Evolutionary conservation across 345 rosid species (phyloP), one percentile per base, ranked within the genome.

Genomic region (Excoecaria agallocha): DNA sequence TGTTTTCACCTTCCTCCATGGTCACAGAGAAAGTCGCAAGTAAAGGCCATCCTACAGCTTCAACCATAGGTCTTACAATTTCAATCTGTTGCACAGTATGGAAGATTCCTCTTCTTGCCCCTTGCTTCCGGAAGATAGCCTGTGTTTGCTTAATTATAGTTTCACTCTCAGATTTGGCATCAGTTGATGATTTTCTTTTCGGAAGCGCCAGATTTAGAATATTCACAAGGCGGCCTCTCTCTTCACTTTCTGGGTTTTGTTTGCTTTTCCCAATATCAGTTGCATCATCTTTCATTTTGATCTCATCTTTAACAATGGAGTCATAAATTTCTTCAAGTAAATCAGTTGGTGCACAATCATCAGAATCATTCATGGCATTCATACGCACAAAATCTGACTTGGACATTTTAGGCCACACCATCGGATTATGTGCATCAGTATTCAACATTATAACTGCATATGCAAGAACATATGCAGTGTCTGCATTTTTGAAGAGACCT

Each of bases 391-490:
- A 95, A 84, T 95, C 99, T 35, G 93, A 83, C 81, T 93, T 95
- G 17, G 98, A 88, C 99, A 95, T 95, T 84, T 95, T 93, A 80
- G 99, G 93, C 91, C 93, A 95, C 76, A 91, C 97, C 92, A 90
- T 85, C 55, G 96, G 96, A 71, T 93, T 93, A 82, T 95, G 99
- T 4, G 97, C 98, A 84, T 95, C 99, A 70, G 98, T 90, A 75
- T 95, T 95, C 84, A 95, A 77, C 98, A 95, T 88, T 81, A 95
- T 95, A 84, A 95, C 97, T 67, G 98, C 96, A 84, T 95, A 95
- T 73, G 99, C 99, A 81, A 95, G 99, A 84, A 95, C 94, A 86
- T 95, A 95, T 54, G 99, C 99, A 71, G 99, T 95, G 74, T 95
- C 99, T 70, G 99, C 97, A 82, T 95, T 95, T 84, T 89, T 89